These are phyloP conservation scores for Annulohypoxylon moriforme DNA, from an alignment of 495 filamentous ascomycete genomes.

Conservation along the genomic window DNA sequence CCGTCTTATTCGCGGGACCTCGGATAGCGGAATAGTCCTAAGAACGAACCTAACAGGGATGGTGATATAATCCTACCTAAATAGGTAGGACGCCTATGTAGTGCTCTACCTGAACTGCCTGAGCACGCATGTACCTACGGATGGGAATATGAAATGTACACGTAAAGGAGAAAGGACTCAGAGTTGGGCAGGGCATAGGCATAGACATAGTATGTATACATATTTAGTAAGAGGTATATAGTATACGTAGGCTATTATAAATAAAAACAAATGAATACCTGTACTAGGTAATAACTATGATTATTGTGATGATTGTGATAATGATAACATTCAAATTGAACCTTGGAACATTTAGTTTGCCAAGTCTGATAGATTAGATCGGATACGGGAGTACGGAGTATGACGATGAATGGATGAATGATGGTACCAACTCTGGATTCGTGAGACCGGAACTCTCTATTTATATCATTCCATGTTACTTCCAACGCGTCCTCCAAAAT, in stretches of 20 bases:
- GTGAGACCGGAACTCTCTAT: constrained; percentile 32
- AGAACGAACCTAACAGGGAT: constrained; percentile 22
- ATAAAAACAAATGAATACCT: constrained; percentile 17
- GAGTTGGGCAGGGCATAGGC: neutral
- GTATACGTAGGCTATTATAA: constrained; percentile 19
- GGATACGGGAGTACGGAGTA: constrained; percentile 39
- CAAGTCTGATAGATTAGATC: constrained; percentile 40
- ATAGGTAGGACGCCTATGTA: constrained; percentile 16
- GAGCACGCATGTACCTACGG: neutral
- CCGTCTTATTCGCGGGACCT: constrained; percentile 13
- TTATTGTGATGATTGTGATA: constrained; percentile 22
- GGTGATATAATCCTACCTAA: constrained; percentile 31
- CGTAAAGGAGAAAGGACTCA: neutral
- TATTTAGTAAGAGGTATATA: neutral
- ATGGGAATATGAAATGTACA: constrained; percentile 6
- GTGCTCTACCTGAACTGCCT: neutral
- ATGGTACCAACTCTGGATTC: constrained; percentile 28
- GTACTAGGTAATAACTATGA: constrained; percentile 8
- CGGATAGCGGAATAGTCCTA: constrained; percentile 36
- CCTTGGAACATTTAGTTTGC: constrained; percentile 13
- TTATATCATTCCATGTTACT: constrained; percentile 33
- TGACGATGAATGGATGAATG: constrained; percentile 30
- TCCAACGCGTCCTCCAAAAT: constrained; percentile 20
- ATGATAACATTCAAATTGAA: too few relatives aligned
- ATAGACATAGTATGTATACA: neutral